phyloP scores from a whole-genome alignment of 768 basidiomycete species.

The Russula earlei region DNA sequence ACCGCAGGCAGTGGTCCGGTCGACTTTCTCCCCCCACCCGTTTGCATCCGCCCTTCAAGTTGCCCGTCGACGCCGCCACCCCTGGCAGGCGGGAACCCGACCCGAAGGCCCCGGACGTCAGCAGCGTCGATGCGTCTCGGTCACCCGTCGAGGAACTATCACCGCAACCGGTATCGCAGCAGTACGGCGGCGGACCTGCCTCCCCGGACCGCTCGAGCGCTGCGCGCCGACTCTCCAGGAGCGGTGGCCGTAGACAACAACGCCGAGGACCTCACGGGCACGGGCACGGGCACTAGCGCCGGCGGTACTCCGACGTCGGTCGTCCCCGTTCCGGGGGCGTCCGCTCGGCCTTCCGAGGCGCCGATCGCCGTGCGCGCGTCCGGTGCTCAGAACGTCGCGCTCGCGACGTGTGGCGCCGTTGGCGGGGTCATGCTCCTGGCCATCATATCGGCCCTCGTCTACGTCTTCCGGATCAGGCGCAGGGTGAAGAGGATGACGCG shows the following conservation, averaged over 20 bases:
- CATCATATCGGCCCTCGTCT: neutral
- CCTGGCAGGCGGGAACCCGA: too few relatives aligned
- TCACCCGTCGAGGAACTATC: too few relatives aligned
- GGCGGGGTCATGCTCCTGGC: neutral
- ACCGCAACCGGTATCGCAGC: too few relatives aligned
- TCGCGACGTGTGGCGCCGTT: neutral
- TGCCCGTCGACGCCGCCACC: neutral
- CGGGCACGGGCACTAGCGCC: too few relatives aligned
- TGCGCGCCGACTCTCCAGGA: too few relatives aligned
- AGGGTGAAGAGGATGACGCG: neutral
- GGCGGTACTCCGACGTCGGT: too few relatives aligned
- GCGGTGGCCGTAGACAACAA: too few relatives aligned
- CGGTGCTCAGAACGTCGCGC: neutral
- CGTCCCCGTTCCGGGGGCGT: neutral
- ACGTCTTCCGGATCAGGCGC: constrained; percentile 2
- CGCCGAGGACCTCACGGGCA: too few relatives aligned
- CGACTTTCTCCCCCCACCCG: neutral
- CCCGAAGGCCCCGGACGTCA: too few relatives aligned
- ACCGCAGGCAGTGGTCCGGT: constrained; percentile 13
- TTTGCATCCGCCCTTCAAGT: neutral
- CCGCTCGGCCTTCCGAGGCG: neutral
- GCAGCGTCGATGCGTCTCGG: too few relatives aligned
- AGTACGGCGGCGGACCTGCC: too few relatives aligned
- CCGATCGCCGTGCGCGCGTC: neutral
- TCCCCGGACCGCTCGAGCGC: too few relatives aligned